Conservation (phyloP, 2,329 filamentous ascomycete species). For the Colletotrichum tropicicola region DNA sequence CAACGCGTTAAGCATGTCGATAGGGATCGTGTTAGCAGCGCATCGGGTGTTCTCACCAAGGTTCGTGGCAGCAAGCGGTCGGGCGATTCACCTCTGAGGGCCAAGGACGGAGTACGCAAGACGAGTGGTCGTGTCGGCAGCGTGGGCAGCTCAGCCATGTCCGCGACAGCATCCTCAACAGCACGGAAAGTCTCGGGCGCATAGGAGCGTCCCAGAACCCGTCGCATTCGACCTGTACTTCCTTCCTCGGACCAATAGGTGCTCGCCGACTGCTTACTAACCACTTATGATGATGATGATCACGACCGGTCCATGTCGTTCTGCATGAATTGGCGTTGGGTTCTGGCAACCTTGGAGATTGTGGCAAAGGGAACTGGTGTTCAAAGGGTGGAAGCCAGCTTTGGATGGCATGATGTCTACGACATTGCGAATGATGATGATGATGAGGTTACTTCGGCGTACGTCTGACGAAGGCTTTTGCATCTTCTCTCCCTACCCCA, state of each 20-base stretch:
- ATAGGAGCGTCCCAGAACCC: slow-evolving; percentile 39
- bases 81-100: slow-evolving; percentile 58
- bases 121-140: slow-evolving; percentile 73
- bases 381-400: slow-evolving; percentile 22
- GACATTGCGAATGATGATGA: slow-evolving; percentile 27
- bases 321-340: slow-evolving; percentile 55
- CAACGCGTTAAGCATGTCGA: slow-evolving; percentile 68
- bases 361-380: slow-evolving; percentile 24
- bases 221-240: slow-evolving; percentile 15
- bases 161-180: slow-evolving; percentile 52
- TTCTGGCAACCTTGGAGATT: slow-evolving; percentile 29
- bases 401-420: slow-evolving; percentile 24
- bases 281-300: slow-evolving; percentile 52
- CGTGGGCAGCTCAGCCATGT: slow-evolving; percentile 52
- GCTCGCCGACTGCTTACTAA: slow-evolving; percentile 33
- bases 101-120: slow-evolving; percentile 70
- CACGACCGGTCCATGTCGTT: slow-evolving; percentile 51
- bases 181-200: slow-evolving; percentile 64
- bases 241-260: slow-evolving; percentile 1
- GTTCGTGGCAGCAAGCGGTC: slow-evolving; percentile 69
- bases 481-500: slow-evolving; percentile 22
- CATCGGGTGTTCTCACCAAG: slow-evolving; percentile 68
- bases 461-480: slow-evolving; percentile 8
- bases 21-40: slow-evolving; percentile 57
- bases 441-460: slow-evolving; percentile 12